Evolutionary conservation across 192 early-diverging fungal genomes (phyloP).

Genomic region (Coemansia sp.): DNA sequence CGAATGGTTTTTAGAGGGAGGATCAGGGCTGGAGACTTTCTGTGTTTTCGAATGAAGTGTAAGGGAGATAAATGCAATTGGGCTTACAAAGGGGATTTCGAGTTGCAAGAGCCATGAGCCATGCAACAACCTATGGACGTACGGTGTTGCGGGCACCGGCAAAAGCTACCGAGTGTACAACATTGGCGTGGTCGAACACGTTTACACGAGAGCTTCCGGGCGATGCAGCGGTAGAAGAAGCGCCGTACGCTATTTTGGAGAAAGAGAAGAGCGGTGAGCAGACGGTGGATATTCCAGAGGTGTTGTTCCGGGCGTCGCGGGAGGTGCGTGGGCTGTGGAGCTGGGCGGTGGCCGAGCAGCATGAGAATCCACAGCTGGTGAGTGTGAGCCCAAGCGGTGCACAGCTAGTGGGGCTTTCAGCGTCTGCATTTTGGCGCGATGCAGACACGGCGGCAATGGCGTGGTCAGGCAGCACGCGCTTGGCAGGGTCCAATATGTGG

Average conservation of each 20-base stretch:
- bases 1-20: too few species aligned
- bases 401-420: conserved; percentile 17
- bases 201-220: conserved; percentile 37
- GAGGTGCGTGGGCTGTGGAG: conserved; percentile 37
- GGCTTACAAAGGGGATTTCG: too few species aligned
- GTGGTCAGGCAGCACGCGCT: conserved; percentile 48
- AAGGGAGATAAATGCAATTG: too few species aligned
- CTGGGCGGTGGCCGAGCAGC: conserved; percentile 24
- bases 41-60: too few species aligned
- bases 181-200: conserved; percentile 19
- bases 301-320: conserved; percentile 23
- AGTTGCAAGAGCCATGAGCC: too few species aligned
- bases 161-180: background rate
- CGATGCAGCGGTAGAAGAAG: conserved; percentile 8
- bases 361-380: conserved; percentile 18
- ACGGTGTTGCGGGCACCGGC: conserved; percentile 14
- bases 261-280: background rate
- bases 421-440: conserved; percentile 11
- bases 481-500: conserved; percentile 61
- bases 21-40: too few species aligned
- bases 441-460: conserved; percentile 25
- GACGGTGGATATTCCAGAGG: conserved; percentile 1
- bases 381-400: conserved; percentile 25
- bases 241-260: conserved; percentile 16
- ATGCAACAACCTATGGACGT: background rate